Evolutionary conservation across 2,329 filamentous ascomycete genomes (phyloP), one percentile per base, ranked within the genome.

Genomic region (Diaporthe sp.): DNA sequence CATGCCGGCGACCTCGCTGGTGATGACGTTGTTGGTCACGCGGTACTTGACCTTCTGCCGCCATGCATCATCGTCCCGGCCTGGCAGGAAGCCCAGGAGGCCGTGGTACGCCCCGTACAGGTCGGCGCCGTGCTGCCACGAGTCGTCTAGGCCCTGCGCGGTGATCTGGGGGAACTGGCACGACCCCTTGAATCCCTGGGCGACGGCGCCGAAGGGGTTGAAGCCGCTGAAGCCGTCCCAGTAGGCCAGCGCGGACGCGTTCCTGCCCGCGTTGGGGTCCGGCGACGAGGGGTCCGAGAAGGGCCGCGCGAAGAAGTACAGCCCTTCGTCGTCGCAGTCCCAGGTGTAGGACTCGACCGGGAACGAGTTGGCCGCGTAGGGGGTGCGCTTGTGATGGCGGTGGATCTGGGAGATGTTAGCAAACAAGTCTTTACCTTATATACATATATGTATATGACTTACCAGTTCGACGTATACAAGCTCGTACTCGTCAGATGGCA

Each of bases 111-210:
- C 94, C n/a, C 85, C 89, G 80, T 92, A 95, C 0, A 97, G 84
- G 81, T 97, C 94, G n/a, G 86, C 87, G 13, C 95, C 94, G 82
- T 97, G 95, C 77, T 92, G 89, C 86, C 90, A 93, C 20, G 93
- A 93, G 83, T 97, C 94, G 65, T 92, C 90, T 0, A 97, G 87
- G 0, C 95, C 94, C 25, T 85, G 88, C 1, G 89, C 85, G 0
- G 94, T 95, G 80, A 97, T 94, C 82, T 97, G 95, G 0, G 94
- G 95, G 81, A 96, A 97, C 79, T 94, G 92, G 79, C 95, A 97
- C 17, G 90, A 92, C 2, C 94, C 94, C 55, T 91, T 88, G 86
- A 94, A 95, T 3, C 94, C 94, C 1, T 87, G 81, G 0, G 91
- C 89, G 3, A 87, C 81, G 39, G 75, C 22, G 8, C 58, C 70